phyloP scores from a whole-genome alignment of 2,329 filamentous ascomycete species.

The Sporothrix pseudoabietina region DNA sequence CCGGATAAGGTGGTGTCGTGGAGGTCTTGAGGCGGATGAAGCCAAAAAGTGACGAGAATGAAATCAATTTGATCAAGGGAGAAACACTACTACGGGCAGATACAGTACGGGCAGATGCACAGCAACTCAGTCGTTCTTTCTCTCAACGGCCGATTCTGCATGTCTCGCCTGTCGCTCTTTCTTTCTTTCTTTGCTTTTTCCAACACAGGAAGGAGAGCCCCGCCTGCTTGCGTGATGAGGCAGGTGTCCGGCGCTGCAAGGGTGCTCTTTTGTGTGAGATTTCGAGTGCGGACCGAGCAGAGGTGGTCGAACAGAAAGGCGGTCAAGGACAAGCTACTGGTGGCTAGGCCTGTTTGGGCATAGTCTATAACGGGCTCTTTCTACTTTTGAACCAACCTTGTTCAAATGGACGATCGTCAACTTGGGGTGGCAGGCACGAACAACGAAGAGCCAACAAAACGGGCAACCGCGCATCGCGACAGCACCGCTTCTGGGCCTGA shows the following conservation, averaged over 20 bases:
- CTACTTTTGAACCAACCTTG: slow-evolving; percentile 25
- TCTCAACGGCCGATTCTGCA: neutral
- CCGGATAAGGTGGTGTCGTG: neutral
- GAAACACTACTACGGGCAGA: neutral
- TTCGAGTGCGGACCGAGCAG: neutral
- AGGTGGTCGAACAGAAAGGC: slow-evolving; percentile 29
- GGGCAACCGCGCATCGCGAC: slow-evolving; percentile 24
- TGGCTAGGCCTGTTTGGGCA: slow-evolving; percentile 18
- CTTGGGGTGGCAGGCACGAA: slow-evolving; percentile 17
- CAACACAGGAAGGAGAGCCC: slow-evolving; percentile 23
- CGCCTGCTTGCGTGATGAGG: slow-evolving; percentile 28
- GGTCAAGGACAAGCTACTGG: slow-evolving; percentile 25
- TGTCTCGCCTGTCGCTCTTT: slow-evolving; percentile 9
- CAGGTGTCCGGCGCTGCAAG: slow-evolving; percentile 22
- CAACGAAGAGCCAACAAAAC: slow-evolving; percentile 15
- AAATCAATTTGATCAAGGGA: neutral
- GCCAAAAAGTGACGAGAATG: neutral
- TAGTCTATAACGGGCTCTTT: slow-evolving; percentile 26
- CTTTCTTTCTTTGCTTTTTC: slow-evolving; percentile 12
- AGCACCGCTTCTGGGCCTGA: slow-evolving; percentile 7
- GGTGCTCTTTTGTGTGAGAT: neutral
- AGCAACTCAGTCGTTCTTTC: neutral
- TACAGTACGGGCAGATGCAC: too few relatives aligned
- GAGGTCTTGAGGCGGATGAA: neutral
- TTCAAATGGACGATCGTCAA: slow-evolving; percentile 9